Evolutionary conservation across 768 basidiomycete genomes (phyloP), one percentile per base, ranked within the genome.

Genomic region (Chlorophyllum brunneum): DNA sequence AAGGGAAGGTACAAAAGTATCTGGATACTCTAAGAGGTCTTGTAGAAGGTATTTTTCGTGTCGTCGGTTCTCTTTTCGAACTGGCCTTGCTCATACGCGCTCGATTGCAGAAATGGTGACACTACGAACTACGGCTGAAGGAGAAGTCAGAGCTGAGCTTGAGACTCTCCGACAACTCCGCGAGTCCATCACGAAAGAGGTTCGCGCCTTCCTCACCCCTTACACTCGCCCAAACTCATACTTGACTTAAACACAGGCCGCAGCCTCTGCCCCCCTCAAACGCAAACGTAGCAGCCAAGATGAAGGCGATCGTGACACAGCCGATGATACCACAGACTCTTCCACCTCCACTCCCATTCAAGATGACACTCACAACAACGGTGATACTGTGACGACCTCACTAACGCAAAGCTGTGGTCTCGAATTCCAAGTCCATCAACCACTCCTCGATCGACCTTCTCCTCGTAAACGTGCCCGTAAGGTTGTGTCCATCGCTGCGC

Each of bases 281-380:
- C 81, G 86, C 54, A 88, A 86, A 67, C 83, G 83, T 15, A 29
- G 18, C 26, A 6, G 26, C 8, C 34, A 52, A 9, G 44, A 53
- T 30, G 43, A 53, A 30, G 51, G 37, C 20, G 27, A 30, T 3
- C 13, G 18, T 23, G 34, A 53, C 18, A 11, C 24, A 24, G 20
- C 5, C n/a, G 16, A 7, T 18, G 37, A n/a, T n/a, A 39, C 44
- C 26, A 33, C 42, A 13, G 30, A 16, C 24, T 18, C 30, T 10
- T 24, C 22, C 4, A 9, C 46, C 47, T 5, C 22, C 18, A 27
- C 22, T n/a, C 15, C 13, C 36, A 5, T 13, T n/a, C 36, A n/a
- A 11, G 7, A 7, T 37, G 36, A n/a, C n/a, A n/a, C n/a, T n/a
- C n/a, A n/a, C n/a, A n/a, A 37, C 4, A n/a, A 34, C 15, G 45